Conservation (phyloP, 1,139 yeast species). For the Hansenula sp. region DNA sequence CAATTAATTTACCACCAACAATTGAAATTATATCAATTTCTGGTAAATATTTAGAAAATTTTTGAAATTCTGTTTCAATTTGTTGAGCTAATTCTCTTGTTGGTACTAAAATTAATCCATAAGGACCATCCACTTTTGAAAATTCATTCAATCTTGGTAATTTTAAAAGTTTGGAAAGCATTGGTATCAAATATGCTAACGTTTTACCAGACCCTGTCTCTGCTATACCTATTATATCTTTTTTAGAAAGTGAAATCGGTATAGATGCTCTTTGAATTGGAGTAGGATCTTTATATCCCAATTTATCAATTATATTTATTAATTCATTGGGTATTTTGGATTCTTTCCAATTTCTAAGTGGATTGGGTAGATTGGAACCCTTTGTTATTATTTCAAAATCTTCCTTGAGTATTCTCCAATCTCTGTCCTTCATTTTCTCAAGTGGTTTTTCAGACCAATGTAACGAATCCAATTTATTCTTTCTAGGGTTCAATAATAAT, state of each 20-base stretch:
- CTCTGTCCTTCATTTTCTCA: conserved; percentile 67
- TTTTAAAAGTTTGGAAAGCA: conserved; percentile 52
- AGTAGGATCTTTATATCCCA: conserved; percentile 64
- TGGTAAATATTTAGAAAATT: conserved; percentile 38
- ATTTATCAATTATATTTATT: conserved; percentile 30
- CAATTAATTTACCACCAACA: conserved; percentile 88
- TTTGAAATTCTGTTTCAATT: conserved; percentile 61
- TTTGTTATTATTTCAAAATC: conserved; percentile 65
- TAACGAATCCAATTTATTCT: conserved; percentile 24
- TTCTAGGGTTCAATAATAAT: conserved; percentile 7
- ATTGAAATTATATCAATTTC: conserved; percentile 58
- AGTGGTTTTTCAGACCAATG: conserved; percentile 74
- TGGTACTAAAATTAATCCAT: conserved; percentile 74
- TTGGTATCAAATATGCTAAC: conserved; percentile 73
- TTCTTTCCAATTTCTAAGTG: conserved; percentile 74
- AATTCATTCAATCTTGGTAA: conserved; percentile 35
- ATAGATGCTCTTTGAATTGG: conserved; percentile 89
- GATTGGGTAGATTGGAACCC: conserved; percentile 48
- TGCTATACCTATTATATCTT: conserved; percentile 86
- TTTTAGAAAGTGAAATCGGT: conserved; percentile 57
- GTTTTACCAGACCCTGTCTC: conserved; percentile 98
- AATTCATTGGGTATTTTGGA: conserved; percentile 44
- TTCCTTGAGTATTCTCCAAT: conserved; percentile 86
- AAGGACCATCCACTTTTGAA: conserved; percentile 53
- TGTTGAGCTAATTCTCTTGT: conserved; percentile 93